Conservation (phyloP, 2,329 filamentous ascomycete genomes). For the Aureobasidium sp. region DNA sequence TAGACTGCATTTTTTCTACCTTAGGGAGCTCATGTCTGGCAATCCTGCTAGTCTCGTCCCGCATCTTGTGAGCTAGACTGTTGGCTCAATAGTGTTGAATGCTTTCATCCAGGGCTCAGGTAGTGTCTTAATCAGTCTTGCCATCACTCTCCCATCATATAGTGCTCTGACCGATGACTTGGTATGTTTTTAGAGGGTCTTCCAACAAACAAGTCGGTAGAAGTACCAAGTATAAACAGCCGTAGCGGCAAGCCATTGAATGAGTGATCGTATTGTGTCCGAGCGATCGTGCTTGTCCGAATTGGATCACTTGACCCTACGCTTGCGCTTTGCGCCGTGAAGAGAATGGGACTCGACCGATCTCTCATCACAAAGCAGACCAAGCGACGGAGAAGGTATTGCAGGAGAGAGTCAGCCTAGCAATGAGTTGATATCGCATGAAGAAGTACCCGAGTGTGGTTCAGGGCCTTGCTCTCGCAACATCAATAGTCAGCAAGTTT, state of each 20-base stretch:
- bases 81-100: too few species aligned
- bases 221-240: slow-evolving; percentile 51
- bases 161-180: slow-evolving; percentile 22
- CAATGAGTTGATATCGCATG: slow-evolving; percentile 33
- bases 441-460: slow-evolving; percentile 16
- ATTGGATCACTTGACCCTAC: slow-evolving; percentile 50
- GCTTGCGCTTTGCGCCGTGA: slow-evolving; percentile 40
- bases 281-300: slow-evolving; percentile 51
- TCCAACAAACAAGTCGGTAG: slow-evolving; percentile 49
- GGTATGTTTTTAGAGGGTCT: slow-evolving; percentile 49
- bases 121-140: slow-evolving; percentile 43
- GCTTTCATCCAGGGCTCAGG: too few species aligned
- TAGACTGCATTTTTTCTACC: too few species aligned
- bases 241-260: slow-evolving; percentile 48
- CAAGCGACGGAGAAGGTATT: slow-evolving; percentile 35
- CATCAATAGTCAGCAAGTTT: not conserved
- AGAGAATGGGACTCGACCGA: slow-evolving; percentile 35
- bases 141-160: too few species aligned
- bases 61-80: too few species aligned
- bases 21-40: too few species aligned
- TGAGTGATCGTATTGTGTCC: slow-evolving; percentile 54
- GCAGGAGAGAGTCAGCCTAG: slow-evolving; percentile 32
- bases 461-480: slow-evolving; percentile 1
- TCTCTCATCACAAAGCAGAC: slow-evolving; percentile 28
- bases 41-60: too few species aligned